These are phyloP conservation scores for Cyberlindnera lachancei DNA, from an alignment of 805 yeast species.

Conservation along the genomic window DNA sequence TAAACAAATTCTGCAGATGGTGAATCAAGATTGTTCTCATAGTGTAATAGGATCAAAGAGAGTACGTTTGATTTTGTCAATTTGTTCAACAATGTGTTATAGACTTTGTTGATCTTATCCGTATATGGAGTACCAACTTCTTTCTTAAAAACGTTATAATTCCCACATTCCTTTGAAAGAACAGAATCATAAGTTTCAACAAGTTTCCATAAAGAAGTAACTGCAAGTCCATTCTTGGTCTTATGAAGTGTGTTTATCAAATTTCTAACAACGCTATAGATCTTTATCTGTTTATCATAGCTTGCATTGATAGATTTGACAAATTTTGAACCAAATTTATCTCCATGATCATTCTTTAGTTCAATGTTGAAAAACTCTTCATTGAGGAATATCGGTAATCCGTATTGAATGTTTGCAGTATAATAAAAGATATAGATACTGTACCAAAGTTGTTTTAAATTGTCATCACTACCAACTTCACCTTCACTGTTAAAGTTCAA, in stretches of 20 bases:
- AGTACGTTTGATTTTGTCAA: slow-evolving; percentile 8
- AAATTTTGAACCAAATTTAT: background rate
- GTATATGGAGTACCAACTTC: slow-evolving; percentile 1
- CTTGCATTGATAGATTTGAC: background rate
- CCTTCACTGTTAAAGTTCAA: slow-evolving; percentile 13
- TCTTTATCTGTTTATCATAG: slow-evolving; percentile 1
- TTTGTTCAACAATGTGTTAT: slow-evolving; percentile 10
- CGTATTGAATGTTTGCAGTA: slow-evolving; percentile 8
- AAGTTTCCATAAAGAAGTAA: slow-evolving; percentile 3
- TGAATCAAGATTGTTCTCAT: slow-evolving; percentile 10
- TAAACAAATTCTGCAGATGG: slow-evolving; percentile 5
- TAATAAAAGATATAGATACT: slow-evolving; percentile 13
- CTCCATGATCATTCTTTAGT: background rate
- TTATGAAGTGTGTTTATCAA: slow-evolving; percentile 6
- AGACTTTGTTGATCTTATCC: slow-evolving; percentile 9
- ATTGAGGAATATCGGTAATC: slow-evolving; percentile 14
- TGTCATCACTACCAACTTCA: slow-evolving; percentile 5
- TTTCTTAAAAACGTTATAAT: slow-evolving; percentile 10
- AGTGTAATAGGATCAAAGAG: slow-evolving; percentile 12
- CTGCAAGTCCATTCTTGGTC: background rate
- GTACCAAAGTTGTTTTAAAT: slow-evolving; percentile 13
- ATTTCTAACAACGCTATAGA: slow-evolving; percentile 1
- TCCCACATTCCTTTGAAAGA: slow-evolving; percentile 2
- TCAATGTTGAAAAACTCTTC: slow-evolving; percentile 15
- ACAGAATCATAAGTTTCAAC: slow-evolving; percentile 9